Percentiles rank a stretch among this genome's conserved stretches.
Evolutionary conservation across 2,329 filamentous ascomycete species (phyloP).

Genomic region (Aureobasidium sp.): DNA sequence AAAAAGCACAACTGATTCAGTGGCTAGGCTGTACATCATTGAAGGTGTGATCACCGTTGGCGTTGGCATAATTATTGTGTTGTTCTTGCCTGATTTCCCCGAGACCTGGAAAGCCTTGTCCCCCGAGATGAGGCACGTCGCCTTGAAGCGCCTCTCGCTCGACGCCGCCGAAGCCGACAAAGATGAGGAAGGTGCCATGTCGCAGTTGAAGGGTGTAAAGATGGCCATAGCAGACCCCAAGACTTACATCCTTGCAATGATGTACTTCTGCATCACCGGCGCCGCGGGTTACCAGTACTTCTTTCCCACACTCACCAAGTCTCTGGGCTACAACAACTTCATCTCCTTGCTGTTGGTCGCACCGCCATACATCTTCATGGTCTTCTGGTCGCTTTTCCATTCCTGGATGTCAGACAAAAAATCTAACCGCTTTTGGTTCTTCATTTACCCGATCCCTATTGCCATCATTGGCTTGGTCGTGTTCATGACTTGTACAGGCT

Average conservation of each 20-base stretch:
- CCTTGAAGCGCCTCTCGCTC: conserved; percentile 41
- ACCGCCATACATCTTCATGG: conserved; percentile 47
- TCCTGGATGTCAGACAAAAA: conserved; percentile 37
- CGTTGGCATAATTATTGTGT: conserved; percentile 24
- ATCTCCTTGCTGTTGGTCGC: conserved; percentile 44
- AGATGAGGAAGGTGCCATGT: conserved; percentile 40
- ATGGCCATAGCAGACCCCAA: conserved; percentile 44
- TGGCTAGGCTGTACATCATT: conserved; percentile 51
- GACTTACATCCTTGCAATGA: conserved; percentile 40
- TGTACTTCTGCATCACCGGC: conserved; percentile 42
- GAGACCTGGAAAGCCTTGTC: conserved; percentile 35
- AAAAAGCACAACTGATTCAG: neutral
- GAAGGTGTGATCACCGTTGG: conserved; percentile 57
- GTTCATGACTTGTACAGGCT: conserved; percentile 45
- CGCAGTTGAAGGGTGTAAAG: conserved; percentile 42
- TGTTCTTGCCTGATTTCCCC: conserved; percentile 29
- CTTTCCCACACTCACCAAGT: conserved; percentile 44
- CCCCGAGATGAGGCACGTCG: conserved; percentile 38
- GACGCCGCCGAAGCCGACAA: conserved; percentile 43
- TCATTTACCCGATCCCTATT: conserved; percentile 43
- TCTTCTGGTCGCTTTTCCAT: conserved; percentile 39
- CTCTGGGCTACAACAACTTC: conserved; percentile 35
- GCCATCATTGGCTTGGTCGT: conserved; percentile 44
- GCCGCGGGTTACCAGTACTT: conserved; percentile 49
- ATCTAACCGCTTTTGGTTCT: conserved; percentile 44